These are phyloP conservation scores for Mycosphaerella arachidis DNA, from an alignment of 2,329 filamentous ascomycete species.

Conservation along the genomic window DNA sequence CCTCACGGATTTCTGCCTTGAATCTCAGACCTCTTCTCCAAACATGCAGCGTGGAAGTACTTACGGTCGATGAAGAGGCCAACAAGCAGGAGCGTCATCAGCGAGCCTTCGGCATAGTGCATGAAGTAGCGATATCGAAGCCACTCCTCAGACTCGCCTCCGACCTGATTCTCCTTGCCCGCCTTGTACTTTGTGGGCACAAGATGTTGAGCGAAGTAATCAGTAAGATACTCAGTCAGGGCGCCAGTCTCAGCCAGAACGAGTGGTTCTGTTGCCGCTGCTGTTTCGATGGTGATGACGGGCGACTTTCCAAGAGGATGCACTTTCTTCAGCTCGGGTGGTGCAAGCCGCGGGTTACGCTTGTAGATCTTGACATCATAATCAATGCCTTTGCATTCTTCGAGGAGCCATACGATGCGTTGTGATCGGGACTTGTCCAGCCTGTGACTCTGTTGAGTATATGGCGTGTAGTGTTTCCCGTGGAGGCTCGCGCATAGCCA, in stretches of 20 bases:
- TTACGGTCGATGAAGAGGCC: conserved; percentile 57
- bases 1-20: conserved; percentile 36
- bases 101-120: conserved; percentile 78
- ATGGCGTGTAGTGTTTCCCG: background rate
- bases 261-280: conserved; percentile 42
- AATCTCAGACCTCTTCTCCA: background rate
- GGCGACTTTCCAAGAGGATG: conserved; percentile 88
- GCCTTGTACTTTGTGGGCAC: conserved; percentile 50
- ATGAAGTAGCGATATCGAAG: conserved; percentile 64
- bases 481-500: background rate
- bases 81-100: conserved; percentile 69
- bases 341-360: conserved; percentile 65
- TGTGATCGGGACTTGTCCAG: conserved; percentile 78
- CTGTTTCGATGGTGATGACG: conserved; percentile 60
- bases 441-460: conserved; percentile 47
- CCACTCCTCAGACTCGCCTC: conserved; percentile 58
- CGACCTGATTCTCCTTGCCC: conserved; percentile 52
- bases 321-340: conserved; percentile 68
- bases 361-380: conserved; percentile 80
- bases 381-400: conserved; percentile 66
- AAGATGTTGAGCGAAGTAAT: conserved; percentile 55
- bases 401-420: conserved; percentile 78
- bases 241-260: conserved; percentile 77
- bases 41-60: conserved; percentile 20
- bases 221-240: conserved; percentile 77